These are phyloP conservation scores for Rubia yunnanensis DNA, from an alignment of 257 asterid species.

Conservation along the genomic window DNA sequence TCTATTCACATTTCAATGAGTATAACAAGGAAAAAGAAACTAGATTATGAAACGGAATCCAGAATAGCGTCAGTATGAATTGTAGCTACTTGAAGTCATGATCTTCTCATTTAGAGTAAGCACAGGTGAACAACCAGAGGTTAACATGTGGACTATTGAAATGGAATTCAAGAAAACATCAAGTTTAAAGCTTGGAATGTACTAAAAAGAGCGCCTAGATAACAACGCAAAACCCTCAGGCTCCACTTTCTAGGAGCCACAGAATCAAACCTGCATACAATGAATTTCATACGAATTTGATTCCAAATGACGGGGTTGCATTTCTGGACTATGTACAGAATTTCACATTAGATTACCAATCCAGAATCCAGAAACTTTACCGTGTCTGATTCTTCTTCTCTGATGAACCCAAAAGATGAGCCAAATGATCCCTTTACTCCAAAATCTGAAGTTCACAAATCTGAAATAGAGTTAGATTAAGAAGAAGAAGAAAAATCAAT, in stretches of 20 bases:
- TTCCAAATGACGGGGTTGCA: background rate
- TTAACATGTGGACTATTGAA: background rate
- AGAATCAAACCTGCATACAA: background rate
- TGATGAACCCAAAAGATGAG: slow-evolving; percentile 9
- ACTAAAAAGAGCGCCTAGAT: background rate
- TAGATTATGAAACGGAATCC: background rate
- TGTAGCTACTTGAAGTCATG: background rate
- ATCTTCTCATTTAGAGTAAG: background rate
- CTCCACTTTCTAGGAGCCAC: background rate
- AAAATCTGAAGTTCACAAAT: slow-evolving; percentile 8
- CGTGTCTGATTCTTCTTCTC: slow-evolving; percentile 11
- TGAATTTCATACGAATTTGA: background rate
- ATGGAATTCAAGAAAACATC: background rate
- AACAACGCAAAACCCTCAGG: background rate
- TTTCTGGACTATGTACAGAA: background rate
- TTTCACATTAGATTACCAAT: background rate
- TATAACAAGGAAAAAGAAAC: background rate
- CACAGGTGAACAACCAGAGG: background rate
- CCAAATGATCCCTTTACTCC: slow-evolving; percentile 2
- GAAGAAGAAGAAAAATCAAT: background rate
- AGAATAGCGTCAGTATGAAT: background rate
- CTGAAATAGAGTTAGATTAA: background rate
- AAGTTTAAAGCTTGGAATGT: background rate
- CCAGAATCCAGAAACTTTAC: slow-evolving; percentile 9
- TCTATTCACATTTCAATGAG: background rate